Percentiles rank a stretch among this genome's conserved stretches.
Conservation (phyloP, 345 rosid genomes). For the Euphorbia tirucalli region DNA sequence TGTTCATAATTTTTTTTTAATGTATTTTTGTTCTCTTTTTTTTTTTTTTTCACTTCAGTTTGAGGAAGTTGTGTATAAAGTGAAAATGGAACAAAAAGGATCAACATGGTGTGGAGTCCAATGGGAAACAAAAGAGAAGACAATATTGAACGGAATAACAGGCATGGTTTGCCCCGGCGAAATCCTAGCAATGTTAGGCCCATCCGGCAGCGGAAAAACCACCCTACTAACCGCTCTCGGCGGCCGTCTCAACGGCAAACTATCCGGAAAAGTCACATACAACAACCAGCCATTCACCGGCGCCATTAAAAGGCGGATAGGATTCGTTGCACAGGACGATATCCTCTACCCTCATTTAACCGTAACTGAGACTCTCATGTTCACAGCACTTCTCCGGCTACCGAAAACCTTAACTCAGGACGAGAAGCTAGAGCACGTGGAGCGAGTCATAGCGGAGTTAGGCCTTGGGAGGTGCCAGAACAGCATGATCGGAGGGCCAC, state of each 20-base stretch:
- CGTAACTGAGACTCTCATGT: constrained; percentile 78
- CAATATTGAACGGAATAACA: constrained; percentile 71
- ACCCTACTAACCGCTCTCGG: constrained; percentile 97
- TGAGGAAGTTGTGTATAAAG: constrained; percentile 88
- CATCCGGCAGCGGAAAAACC: constrained; percentile 98
- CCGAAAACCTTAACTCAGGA: constrained; percentile 59
- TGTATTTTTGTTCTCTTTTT: background rate
- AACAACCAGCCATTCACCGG: constrained; percentile 88
- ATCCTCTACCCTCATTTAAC: constrained; percentile 91
- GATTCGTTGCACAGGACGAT: constrained; percentile 93
- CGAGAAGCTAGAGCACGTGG: constrained; percentile 79
- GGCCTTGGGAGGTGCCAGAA: constrained; percentile 63
- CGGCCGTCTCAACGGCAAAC: constrained; percentile 71
- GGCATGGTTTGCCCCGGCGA: constrained; percentile 91
- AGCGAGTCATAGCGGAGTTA: constrained; percentile 64
- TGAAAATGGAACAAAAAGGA: constrained; percentile 57
- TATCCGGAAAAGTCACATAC: constrained; percentile 83
- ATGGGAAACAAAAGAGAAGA: constrained; percentile 67
- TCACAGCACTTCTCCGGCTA: constrained; percentile 84
- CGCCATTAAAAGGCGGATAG: constrained; percentile 64
- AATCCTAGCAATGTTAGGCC: constrained; percentile 94
- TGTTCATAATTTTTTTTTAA: too few species aligned
- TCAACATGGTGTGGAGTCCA: constrained; percentile 46
- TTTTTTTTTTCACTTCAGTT: constrained; percentile 48
- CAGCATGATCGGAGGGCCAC: constrained; percentile 98